Evolutionary conservation across 2,329 filamentous ascomycete genomes (phyloP), one percentile per base, ranked within the genome.

Genomic region (Colletotrichum lindemuthianum): DNA sequence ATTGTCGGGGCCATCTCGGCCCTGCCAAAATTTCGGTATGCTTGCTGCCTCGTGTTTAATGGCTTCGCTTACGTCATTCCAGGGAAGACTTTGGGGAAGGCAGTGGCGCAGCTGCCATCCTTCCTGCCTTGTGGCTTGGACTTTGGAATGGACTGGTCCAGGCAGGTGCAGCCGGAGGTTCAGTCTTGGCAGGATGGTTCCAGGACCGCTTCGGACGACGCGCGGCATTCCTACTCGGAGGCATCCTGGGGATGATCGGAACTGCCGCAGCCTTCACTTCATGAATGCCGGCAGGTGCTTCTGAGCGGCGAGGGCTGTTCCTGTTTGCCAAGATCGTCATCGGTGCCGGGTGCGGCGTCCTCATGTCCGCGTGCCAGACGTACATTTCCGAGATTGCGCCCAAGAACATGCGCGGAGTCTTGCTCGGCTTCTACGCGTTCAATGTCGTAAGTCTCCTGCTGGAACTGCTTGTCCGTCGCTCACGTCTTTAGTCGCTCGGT

Each of bases 271-370:
- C 49, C 10, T 55, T 49, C 43, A 49, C 44, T 5, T 60, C 58
- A 13, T 43, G 53, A 16, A 53, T 60, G 50, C 50, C 58, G 6
- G 43, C 16, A 6, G 50, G 51, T 2, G 39, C n/a, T 12, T 47
- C 44, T 9, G 50, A 36, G 34, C 13, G 58, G 16, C 32, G 58
- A 8, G 50, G 45, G 8, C 15, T 55, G 2, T 61, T 61, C 39
- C 45, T 61, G 6, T 37, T 61, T 2, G 52, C 51, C n/a, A 61
- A 61, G 33, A 56, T 56, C 6, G 15, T 60, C 32, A 60, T 55
- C 40, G 52, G 59, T 12, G 43, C 56, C 44, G 59, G 52, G 2
- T 56, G 59, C 7, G 59, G 59, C 7, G 37, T 50, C 1, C 59
- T 56, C 52, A 61, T 51, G 52, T 48, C 59, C 1, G 44, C 37